Base-by-base conservation (phyloP, 139 green algal genomes). In the Pedinophyceae sp. region DNA sequence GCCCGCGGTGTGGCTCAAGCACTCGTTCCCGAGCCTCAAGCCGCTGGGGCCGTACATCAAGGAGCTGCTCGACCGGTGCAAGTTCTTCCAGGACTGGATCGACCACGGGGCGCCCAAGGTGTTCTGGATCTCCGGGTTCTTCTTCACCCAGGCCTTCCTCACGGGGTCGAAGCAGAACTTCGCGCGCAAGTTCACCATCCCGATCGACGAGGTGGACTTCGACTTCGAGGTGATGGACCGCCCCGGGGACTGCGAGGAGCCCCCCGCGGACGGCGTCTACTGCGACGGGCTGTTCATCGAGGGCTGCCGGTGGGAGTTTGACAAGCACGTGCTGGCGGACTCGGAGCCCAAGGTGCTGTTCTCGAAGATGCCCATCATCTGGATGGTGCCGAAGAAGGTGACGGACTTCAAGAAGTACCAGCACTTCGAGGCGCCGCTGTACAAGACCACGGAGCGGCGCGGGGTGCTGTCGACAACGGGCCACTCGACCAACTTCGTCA, bases 401-500 rank as follows among this genome's bases (percentile, higher is more conserved):
- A 50, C 58, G 48, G 72, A 67, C 20, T 79, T 79, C 61, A 39
- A 2, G 50, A 50, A 56, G 13, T 15, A 5, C 5, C 29, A 50
- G 13, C 50, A 50, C n/a, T 23, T 18, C 15, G 17, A 13, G 19
- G 38, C 20, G 4, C 18, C 23, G 4, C 13, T 66, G 38, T 69
- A 74, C 52, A 48, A 48, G 18, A 66, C 61, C 24, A 55, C 50
- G 34, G 68, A 64, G 18, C 38, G 63, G n/a, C 28, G 55, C 27
- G 48, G 65, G 41, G 29, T 64, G 3, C 59, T 79, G 3, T 71
- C 69, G 45, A 92, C 82, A 17, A 92, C 82, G 1, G 82, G 82
- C 5, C 82, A 92, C 66, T 84, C 72, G 17, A 92, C 82, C 26
- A 92, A 92, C 67, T 92, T 92, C 56, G 67, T 92, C 54, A 68